These are phyloP conservation scores for Triangularia setosa DNA, from an alignment of 2,329 filamentous ascomycete species.

Conservation along the genomic window DNA sequence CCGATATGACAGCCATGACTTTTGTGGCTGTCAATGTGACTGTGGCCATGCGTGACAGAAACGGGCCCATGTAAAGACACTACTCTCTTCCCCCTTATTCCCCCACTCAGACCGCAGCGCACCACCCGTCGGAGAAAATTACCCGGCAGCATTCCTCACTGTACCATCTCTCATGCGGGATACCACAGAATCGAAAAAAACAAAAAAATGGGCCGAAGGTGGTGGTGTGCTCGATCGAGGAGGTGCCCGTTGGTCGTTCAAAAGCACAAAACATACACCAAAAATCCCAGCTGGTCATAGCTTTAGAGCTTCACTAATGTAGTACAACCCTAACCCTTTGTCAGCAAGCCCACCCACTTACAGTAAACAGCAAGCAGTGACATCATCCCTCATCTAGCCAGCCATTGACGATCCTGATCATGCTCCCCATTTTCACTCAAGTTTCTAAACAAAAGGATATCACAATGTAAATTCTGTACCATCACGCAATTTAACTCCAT, in stretches of 20 bases:
- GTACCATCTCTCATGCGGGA: background rate
- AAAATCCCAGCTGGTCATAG: background rate
- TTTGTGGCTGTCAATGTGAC: background rate
- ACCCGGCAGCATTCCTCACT: background rate
- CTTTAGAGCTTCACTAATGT: background rate
- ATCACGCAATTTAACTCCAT: background rate
- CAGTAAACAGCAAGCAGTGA: background rate
- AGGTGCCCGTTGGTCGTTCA: background rate
- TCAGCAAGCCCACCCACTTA: background rate
- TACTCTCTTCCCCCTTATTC: background rate
- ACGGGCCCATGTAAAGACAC: background rate
- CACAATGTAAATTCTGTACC: background rate
- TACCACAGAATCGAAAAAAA: background rate
- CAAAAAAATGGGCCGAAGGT: background rate
- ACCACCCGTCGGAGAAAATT: background rate
- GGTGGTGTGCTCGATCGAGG: background rate
- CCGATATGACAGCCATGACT: background rate
- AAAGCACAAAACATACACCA: background rate
- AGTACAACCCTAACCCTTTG: constrained; percentile 1
- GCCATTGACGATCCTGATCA: background rate
- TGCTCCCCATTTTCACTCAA: background rate
- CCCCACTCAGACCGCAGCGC: background rate
- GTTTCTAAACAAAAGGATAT: background rate
- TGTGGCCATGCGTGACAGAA: background rate
- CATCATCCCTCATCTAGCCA: background rate